These are phyloP conservation scores for Gastrolobium villosum DNA, from an alignment of 306 rosid genomes.

Conservation along the genomic window DNA sequence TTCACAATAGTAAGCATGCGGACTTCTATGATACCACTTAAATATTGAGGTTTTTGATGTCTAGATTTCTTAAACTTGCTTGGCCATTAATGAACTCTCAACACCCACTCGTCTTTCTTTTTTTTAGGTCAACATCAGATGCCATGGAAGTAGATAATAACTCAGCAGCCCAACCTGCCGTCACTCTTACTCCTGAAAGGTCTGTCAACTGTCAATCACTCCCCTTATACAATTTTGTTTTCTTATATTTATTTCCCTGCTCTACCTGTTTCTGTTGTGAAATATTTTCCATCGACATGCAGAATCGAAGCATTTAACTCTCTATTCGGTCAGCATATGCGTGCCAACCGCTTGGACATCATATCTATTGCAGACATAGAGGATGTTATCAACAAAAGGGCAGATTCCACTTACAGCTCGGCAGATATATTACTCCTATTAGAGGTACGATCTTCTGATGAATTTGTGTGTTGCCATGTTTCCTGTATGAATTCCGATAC, in stretches of 20 bases:
- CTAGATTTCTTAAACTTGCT: conserved; percentile 11
- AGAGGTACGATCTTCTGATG: conserved; percentile 64
- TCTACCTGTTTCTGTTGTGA: conserved; percentile 32
- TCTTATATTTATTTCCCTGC: not conserved
- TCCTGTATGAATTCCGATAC: conserved; percentile 18
- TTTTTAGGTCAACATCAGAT: conserved; percentile 63
- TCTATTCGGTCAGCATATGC: conserved; percentile 88
- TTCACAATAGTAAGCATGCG: conserved; percentile 17
- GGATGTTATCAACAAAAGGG: conserved; percentile 66
- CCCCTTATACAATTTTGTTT: conserved; percentile 8
- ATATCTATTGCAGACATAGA: conserved; percentile 76
- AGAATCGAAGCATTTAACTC: conserved; percentile 85
- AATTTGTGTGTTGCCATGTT: conserved; percentile 9
- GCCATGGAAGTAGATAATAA: conserved; percentile 81
- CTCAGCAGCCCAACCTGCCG: conserved; percentile 60
- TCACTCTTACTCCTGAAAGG: conserved; percentile 77
- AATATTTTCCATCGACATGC: conserved; percentile 37
- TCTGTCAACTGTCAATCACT: conserved; percentile 40
- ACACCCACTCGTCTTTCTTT: not conserved
- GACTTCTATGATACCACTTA: conserved; percentile 14
- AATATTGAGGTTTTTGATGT: conserved; percentile 9
- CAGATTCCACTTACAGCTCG: conserved; percentile 59
- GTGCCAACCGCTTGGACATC: conserved; percentile 68
- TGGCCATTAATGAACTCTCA: conserved; percentile 46
- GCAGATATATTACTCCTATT: conserved; percentile 71